Evolutionary conservation across 2,329 filamentous ascomycete species (phyloP), one percentile per base, ranked within the genome.

Genomic region (Didymella sp.): DNA sequence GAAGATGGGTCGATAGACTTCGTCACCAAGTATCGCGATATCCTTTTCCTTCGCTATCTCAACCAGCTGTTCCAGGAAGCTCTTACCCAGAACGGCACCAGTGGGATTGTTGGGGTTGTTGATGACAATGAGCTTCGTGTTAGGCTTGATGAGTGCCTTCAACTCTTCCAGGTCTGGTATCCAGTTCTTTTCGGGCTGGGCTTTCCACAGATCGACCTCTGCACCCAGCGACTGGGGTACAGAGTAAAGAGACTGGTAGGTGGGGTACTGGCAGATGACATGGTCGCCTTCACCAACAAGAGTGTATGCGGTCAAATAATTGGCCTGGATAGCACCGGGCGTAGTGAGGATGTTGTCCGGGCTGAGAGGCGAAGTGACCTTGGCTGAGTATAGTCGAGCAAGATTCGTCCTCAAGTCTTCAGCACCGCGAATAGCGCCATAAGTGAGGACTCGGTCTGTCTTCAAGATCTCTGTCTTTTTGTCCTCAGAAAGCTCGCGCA

Each of bases 41-140:
- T 83, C 80, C 33, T 85, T 82, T 33, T 84, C 77, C 51, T 81
- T 78, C 2, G 90, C 90, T 51, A 93, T 76, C 3, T 84, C 79
- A 33, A 91, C 78, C 59, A 95, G 82, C 3, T 82, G 69, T 51
- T 85, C 74, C 0, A 96, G 80, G 12, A 85, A 81, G 1, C 81
- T 72, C 41, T 82, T 85, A 0, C 87, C 85, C 17, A 92, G 87
- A 3, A 89, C 82, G 9, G 87, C 85, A 6, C 92, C 91, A 0
- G 89, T 93, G 0, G 92, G 91, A 68, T 96, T 96, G 75, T 93
- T 91, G 0, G 91, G 89, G 67, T 92, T 94, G 73, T 86, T 89
- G 63, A 89, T 76, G 47, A 89, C 82, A 56, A 88, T 84, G 75
- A 92, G 81, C 77, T 90, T 92, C 3, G 89, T 92, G 68, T 89